Evolutionary conservation across 2,329 filamentous ascomycete species (phyloP), one percentile per base, ranked within the genome.

Genomic region (Cladophialophora immunda): DNA sequence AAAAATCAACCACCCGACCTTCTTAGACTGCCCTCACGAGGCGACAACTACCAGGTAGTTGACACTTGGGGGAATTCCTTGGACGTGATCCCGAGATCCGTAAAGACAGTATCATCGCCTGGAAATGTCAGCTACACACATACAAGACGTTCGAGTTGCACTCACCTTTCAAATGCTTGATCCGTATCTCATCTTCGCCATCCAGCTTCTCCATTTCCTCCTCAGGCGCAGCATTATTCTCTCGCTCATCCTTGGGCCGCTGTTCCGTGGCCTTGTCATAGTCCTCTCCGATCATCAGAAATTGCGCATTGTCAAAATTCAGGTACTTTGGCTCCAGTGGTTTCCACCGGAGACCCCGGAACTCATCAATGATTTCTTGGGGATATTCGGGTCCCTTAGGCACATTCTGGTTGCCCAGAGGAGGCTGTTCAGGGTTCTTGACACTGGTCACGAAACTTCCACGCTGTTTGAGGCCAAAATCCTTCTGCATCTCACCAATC

Each of bases 371-470:
- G 25, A 95, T 81, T 84, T 91, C 85, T 68, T 92, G 82, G 0
- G 92, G 87, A 77, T 90, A 97, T 2, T 90, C 86, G 0, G 93
- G 87, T 0, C 81, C 83, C 67, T 92, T 81, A 0, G 88, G 87
- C 0, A 96, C 80, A 54, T 82, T 83, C 0, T 88, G 86, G 67
- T 86, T 86, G 2, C 85, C 82, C 0, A 92, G 92, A 0, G 89
- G 87, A 2, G 88, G 84, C 38, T 85, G 87, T 64, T 89, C 83
- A 0, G 93, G 93, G 72, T 96, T 97, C 80, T 93, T 93, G 32
- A 91, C 88, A 71, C 89, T 92, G 60, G 94, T 78, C 60, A 94
- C 85, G 78, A 93, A 97, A 76, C 90, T 92, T 0, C 92, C 93
- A 71, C 89, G 87, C 34, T 87, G 79, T 45, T 85, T 83, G 6